These are phyloP conservation scores for Rhizoclosmatium globosum DNA, from an alignment of 192 early-diverging fungal genomes.

Conservation along the genomic window DNA sequence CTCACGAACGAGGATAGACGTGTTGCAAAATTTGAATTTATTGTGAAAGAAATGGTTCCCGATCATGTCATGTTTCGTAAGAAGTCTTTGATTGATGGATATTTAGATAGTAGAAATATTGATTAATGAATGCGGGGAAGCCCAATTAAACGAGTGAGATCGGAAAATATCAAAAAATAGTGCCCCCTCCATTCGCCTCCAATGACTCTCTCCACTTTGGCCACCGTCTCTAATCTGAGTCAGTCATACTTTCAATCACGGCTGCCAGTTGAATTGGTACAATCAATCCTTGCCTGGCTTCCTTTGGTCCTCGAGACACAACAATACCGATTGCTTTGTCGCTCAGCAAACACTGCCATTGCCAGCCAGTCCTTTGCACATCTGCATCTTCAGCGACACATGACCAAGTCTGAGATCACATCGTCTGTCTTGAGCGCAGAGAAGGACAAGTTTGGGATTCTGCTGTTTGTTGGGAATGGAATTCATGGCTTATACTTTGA, in stretches of 20 bases:
- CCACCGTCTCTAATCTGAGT: too few relatives aligned
- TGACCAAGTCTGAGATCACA: not conserved
- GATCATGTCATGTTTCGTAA: too few relatives aligned
- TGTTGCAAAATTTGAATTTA: too few relatives aligned
- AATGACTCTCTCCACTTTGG: too few relatives aligned
- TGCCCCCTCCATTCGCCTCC: too few relatives aligned
- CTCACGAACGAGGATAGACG: too few relatives aligned
- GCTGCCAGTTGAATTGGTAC: not conserved
- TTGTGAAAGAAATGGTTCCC: too few relatives aligned
- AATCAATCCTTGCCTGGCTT: not conserved
- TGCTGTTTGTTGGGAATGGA: not conserved
- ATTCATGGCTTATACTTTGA: not conserved
- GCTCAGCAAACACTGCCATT: not conserved
- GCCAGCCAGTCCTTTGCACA: not conserved
- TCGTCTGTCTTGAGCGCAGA: not conserved
- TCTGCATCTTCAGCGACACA: not conserved
- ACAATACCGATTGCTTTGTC: not conserved
- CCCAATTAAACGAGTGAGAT: too few relatives aligned
- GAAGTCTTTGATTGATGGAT: too few relatives aligned
- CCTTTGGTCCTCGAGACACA: not conserved
- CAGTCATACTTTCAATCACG: not conserved
- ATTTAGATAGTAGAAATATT: too few relatives aligned
- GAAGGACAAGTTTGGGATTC: not conserved
- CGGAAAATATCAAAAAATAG: too few relatives aligned
- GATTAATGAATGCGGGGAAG: too few relatives aligned